These are phyloP conservation scores for Phialocephala sp. DNA, from an alignment of 2,329 filamentous ascomycete species.

Conservation along the genomic window DNA sequence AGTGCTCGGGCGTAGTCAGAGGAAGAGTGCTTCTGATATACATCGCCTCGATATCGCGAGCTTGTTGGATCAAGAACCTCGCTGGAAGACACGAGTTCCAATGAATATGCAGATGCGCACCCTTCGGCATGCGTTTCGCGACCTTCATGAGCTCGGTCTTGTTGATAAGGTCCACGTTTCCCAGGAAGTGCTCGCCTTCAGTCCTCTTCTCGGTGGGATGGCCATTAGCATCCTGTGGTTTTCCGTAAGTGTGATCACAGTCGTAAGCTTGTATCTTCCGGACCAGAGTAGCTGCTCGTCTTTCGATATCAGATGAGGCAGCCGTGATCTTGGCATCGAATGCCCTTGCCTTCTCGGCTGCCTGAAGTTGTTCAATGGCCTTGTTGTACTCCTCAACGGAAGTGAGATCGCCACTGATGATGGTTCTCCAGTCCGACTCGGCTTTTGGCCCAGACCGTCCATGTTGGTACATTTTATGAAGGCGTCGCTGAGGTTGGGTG, in stretches of 20 bases:
- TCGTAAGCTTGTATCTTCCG: conserved; percentile 39
- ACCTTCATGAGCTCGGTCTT: conserved; percentile 63
- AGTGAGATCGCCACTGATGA: conserved; percentile 25
- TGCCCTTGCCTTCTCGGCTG: conserved; percentile 35
- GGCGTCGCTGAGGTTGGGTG: conserved; percentile 28
- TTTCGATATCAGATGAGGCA: conserved; percentile 37
- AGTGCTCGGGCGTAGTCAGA: conserved; percentile 45
- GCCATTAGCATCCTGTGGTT: conserved; percentile 29
- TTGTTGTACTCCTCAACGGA: conserved; percentile 33
- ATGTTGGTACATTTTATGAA: conserved; percentile 39
- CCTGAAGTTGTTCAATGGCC: conserved; percentile 32
- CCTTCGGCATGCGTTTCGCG: conserved; percentile 69
- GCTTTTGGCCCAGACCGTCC: conserved; percentile 23
- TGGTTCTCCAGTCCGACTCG: conserved; percentile 25
- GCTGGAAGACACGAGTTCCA: conserved; percentile 77
- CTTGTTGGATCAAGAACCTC: conserved; percentile 62
- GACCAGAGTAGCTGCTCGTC: conserved; percentile 38
- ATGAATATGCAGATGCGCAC: conserved; percentile 75
- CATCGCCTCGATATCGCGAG: conserved; percentile 63
- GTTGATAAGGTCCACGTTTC: conserved; percentile 59
- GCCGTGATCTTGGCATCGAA: conserved; percentile 40
- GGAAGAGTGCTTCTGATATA: conserved; percentile 68
- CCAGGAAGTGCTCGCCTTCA: conserved; percentile 62
- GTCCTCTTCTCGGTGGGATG: conserved; percentile 31
- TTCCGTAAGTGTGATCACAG: conserved; percentile 37